These are phyloP conservation scores for Cronartium quercuum DNA, from an alignment of 1,284 basidiomycete species.

Conservation along the genomic window DNA sequence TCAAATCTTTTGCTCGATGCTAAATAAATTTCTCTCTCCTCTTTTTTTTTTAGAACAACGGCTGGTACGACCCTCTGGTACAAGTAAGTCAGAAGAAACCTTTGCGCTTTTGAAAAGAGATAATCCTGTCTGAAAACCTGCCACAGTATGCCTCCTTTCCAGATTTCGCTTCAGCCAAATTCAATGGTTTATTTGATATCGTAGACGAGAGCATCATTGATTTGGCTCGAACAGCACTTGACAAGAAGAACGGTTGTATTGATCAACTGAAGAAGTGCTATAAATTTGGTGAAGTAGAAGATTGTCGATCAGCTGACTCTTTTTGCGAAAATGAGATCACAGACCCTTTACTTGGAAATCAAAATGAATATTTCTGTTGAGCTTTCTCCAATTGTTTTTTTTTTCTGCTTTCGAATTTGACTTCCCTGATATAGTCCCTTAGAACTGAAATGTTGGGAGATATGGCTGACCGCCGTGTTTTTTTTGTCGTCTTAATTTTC, in stretches of 20 bases:
- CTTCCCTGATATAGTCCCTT: not conserved
- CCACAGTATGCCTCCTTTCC: conserved; percentile 21
- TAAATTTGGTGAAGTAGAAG: conserved; percentile 2
- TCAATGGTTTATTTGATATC: conserved; percentile 22
- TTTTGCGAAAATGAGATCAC: conserved; percentile 14
- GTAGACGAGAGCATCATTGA: not conserved
- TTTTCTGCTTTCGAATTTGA: not conserved
- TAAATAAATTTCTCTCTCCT: not conserved
- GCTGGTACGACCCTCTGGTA: conserved; percentile 31
- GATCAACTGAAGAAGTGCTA: conserved; percentile 20
- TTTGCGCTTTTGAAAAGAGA: not conserved
- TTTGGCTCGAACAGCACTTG: not conserved
- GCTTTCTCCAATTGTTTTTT: not conserved
- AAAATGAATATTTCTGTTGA: conserved; percentile 35
- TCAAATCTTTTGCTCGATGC: not conserved
- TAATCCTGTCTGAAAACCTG: not conserved
- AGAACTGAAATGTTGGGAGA: conserved; percentile 15
- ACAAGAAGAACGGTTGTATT: conserved; percentile 8
- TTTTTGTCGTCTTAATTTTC: not conserved
- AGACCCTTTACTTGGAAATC: conserved; percentile 5
- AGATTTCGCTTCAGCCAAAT: conserved; percentile 35
- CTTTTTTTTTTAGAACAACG: conserved; percentile 19
- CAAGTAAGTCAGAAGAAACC: conserved; percentile 1
- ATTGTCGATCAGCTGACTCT: conserved; percentile 22
- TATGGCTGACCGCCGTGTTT: not conserved